Conservation (phyloP, 192 early-diverging fungal genomes). For the Backusella parvicylindrica region DNA sequence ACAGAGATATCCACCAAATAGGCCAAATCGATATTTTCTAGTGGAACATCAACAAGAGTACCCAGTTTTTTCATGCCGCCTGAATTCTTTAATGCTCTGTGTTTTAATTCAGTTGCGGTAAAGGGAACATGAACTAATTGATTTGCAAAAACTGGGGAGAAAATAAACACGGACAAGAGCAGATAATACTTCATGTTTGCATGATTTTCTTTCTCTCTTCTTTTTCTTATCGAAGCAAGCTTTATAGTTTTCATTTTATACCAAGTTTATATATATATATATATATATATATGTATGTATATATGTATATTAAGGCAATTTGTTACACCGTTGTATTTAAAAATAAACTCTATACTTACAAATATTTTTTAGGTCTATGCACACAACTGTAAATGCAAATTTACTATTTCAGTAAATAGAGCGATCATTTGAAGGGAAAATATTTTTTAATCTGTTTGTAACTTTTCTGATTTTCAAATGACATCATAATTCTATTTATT, state of each 20-base stretch:
- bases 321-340: conserved; percentile 1
- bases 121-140: conserved; percentile 13
- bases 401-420: neutral
- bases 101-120: neutral
- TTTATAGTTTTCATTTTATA: neutral
- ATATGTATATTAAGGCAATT: neutral
- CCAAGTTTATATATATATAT: too few species aligned
- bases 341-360: neutral
- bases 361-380: neutral
- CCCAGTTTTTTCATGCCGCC: conserved; percentile 1
- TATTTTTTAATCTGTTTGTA: neutral
- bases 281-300: too few species aligned
- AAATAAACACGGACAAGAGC: neutral
- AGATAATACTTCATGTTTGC: neutral
- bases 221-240: neutral
- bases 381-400: neutral
- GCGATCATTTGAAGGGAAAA: neutral
- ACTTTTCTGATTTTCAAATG: neutral
- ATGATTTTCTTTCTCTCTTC: neutral
- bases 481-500: neutral
- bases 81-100: neutral
- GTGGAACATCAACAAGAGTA: neutral
- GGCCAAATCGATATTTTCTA: conserved; percentile 19
- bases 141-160: neutral
- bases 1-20: conserved; percentile 22